phyloP scores from a whole-genome alignment of 257 asterid genomes.

The Nicotiana knightiana region DNA sequence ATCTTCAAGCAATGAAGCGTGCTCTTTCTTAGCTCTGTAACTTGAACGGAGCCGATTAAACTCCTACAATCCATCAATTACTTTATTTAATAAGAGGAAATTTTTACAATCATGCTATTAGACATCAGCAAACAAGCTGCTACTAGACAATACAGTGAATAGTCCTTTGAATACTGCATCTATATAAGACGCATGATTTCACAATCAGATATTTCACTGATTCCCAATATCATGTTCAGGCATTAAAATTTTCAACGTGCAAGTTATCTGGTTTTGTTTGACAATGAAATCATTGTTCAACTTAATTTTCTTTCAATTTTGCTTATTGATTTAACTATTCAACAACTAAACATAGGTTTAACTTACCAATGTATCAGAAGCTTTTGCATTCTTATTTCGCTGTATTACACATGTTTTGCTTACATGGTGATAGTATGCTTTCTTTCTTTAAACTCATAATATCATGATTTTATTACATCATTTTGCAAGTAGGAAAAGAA shows the following conservation, averaged over 20 bases:
- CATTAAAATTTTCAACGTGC: background rate
- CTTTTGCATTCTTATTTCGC: background rate
- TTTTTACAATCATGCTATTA: background rate
- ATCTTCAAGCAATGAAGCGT: slow-evolving; percentile 90
- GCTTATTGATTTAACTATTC: background rate
- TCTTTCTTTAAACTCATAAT: background rate
- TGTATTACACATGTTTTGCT: background rate
- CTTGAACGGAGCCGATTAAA: slow-evolving; percentile 84
- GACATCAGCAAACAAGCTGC: background rate
- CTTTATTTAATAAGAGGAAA: background rate
- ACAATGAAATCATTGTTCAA: background rate
- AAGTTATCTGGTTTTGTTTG: background rate
- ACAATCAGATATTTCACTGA: background rate
- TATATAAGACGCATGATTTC: background rate
- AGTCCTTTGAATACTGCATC: background rate
- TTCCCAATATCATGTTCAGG: background rate
- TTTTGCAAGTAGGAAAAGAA: background rate
- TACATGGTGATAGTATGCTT: background rate
- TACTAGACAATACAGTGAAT: background rate
- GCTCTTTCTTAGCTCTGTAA: slow-evolving; percentile 90
- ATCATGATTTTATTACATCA: background rate
- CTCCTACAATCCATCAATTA: slow-evolving; percentile 44
- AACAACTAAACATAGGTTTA: background rate
- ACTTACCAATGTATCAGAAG: background rate
- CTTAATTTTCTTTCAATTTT: background rate